phyloP scores from a whole-genome alignment of 148 eudicot genomes.

The Amaranthus cruentus region DNA sequence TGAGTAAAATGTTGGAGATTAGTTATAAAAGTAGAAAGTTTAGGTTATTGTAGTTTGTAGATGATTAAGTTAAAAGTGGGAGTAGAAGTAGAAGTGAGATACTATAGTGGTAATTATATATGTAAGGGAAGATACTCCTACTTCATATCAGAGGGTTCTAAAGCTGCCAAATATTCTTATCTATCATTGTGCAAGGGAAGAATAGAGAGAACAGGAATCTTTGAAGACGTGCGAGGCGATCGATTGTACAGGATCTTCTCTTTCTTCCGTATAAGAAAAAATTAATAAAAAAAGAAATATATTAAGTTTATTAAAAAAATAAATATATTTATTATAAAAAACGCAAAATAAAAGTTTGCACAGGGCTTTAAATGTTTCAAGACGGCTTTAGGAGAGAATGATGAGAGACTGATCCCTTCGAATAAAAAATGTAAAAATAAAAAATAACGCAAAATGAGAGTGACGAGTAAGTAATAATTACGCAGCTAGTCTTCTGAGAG shows the following conservation, averaged over 20 bases:
- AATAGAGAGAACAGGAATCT: neutral
- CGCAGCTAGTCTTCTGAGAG: neutral
- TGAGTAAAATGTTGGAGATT: neutral
- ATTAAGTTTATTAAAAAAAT: too few species aligned
- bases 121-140: neutral
- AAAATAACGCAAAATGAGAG: too few species aligned
- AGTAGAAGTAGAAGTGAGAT: neutral
- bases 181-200: constrained; percentile 12
- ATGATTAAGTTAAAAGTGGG: neutral
- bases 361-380: too few species aligned
- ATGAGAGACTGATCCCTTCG: neutral
- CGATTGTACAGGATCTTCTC: too few species aligned
- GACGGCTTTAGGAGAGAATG: neutral
- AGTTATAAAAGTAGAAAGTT: neutral
- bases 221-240: neutral
- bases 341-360: too few species aligned
- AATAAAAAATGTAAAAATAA: too few species aligned
- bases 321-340: too few species aligned
- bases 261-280: too few species aligned
- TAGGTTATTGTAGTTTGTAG: neutral
- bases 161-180: constrained; percentile 21
- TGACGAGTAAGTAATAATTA: neutral
- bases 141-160: constrained; percentile 5
- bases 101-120: neutral
- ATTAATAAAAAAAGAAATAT: too few species aligned